Evolutionary conservation across 2,329 filamentous ascomycete species (phyloP).

Genomic region (Colletotrichum theobromicola): DNA sequence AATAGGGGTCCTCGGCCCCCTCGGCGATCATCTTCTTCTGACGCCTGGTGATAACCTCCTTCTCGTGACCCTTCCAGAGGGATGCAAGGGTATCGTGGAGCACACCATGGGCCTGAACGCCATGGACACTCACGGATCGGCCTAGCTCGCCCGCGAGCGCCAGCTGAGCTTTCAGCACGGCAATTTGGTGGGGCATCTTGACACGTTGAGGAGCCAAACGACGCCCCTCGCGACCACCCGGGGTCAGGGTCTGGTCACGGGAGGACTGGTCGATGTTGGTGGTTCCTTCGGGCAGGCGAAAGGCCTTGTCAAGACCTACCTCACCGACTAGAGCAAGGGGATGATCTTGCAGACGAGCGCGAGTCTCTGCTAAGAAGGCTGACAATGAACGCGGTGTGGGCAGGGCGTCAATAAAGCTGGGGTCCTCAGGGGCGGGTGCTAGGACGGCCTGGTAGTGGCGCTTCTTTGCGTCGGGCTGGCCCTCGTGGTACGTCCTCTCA

Average conservation of each 20-base stretch:
- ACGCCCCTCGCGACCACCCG: constrained; percentile 74
- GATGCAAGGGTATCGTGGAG: constrained; percentile 69
- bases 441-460: constrained; percentile 73
- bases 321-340: constrained; percentile 76
- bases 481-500: constrained; percentile 39
- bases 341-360: constrained; percentile 57
- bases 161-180: constrained; percentile 72
- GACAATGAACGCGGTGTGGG: constrained; percentile 67
- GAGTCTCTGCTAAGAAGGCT: constrained; percentile 61
- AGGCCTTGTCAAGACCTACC: constrained; percentile 78
- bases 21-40: constrained; percentile 57
- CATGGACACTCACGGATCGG: constrained; percentile 72
- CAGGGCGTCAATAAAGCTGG: constrained; percentile 52
- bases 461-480: constrained; percentile 42
- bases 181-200: constrained; percentile 70
- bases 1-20: constrained; percentile 52
- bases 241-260: constrained; percentile 60
- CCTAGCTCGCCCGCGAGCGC: constrained; percentile 70
- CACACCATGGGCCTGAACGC: constrained; percentile 77
- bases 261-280: constrained; percentile 35
- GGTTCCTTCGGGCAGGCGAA: constrained; percentile 72
- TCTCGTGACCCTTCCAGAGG: constrained; percentile 75
- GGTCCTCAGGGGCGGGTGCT: constrained; percentile 47
- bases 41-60: constrained; percentile 61
- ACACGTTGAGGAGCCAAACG: constrained; percentile 72